Percentiles rank a stretch among this genome's conserved stretches.
These are phyloP conservation scores for Cutaneotrichosporon dermatis DNA, from an alignment of 1,284 basidiomycete species.

Conservation along the genomic window DNA sequence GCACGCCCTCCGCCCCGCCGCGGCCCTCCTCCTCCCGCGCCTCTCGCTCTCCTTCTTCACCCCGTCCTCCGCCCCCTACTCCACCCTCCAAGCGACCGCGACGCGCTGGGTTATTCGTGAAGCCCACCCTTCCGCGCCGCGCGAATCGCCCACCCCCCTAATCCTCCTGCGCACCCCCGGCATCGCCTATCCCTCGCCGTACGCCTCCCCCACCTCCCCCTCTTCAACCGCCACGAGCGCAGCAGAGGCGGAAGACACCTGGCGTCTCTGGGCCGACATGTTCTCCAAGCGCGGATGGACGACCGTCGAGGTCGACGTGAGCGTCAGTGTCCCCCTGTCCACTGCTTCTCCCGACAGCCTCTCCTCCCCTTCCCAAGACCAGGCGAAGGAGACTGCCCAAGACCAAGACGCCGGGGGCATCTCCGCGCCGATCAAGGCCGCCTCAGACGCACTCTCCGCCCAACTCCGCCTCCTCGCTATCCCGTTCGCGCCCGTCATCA, in stretches of 20 bases:
- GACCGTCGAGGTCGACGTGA: conserved; percentile 57
- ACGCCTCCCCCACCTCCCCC: too few relatives aligned
- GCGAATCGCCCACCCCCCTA: conserved; percentile 42
- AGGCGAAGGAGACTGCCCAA: too few relatives aligned
- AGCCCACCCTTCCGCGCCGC: conserved; percentile 25
- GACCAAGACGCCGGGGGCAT: not conserved
- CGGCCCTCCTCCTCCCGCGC: not conserved
- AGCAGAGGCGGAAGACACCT: conserved; percentile 5
- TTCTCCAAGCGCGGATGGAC: conserved; percentile 60
- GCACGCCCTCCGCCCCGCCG: not conserved
- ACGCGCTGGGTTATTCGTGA: conserved; percentile 34
- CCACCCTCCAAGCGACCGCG: conserved; percentile 8
- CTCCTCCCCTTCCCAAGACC: too few relatives aligned
- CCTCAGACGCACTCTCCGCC: conserved; percentile 26
- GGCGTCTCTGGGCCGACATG: conserved; percentile 51
- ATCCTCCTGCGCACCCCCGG: conserved; percentile 35
- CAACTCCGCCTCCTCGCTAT: conserved; percentile 52
- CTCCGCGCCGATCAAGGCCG: not conserved
- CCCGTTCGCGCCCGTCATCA: conserved; percentile 62
- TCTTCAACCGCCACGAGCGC: too few relatives aligned
- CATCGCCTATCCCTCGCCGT: conserved; percentile 6
- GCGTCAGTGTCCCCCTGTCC: conserved; percentile 21
- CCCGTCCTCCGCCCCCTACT: not conserved
- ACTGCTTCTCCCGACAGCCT: too few relatives aligned
- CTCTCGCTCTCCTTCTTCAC: not conserved